Evolutionary conservation across 208 protist species (phyloP).

Genomic region (Strigomonas oncopelti): DNA sequence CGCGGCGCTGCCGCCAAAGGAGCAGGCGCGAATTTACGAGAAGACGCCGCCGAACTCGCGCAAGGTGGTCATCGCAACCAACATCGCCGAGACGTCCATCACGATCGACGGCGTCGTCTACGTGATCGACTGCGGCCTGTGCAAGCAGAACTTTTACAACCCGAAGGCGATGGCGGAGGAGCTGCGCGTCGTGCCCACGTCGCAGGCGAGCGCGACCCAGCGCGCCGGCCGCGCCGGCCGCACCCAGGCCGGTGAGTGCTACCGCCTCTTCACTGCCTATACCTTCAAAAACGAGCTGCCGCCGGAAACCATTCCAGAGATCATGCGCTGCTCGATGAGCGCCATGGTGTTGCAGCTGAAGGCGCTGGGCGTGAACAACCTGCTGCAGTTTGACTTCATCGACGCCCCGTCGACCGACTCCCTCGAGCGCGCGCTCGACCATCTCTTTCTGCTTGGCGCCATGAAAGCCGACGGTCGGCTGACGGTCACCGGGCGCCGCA

Average conservation of each 20-base stretch:
- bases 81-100: slow-evolving; percentile 99
- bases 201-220: slow-evolving; percentile 95
- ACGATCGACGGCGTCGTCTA: slow-evolving; percentile 99
- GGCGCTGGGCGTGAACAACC: slow-evolving; percentile 96
- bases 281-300: slow-evolving; percentile 95
- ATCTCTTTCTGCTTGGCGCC: slow-evolving; percentile 98
- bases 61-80: slow-evolving; percentile 98
- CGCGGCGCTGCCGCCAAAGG: slow-evolving; percentile 95
- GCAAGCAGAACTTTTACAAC: slow-evolving; percentile 98
- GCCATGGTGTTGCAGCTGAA: slow-evolving; percentile 96
- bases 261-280: slow-evolving; percentile 93
- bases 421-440: slow-evolving; percentile 94
- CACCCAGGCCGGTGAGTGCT: slow-evolving; percentile 94
- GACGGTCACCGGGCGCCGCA: slow-evolving; percentile 94
- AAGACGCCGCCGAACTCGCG: slow-evolving; percentile 76
- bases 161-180: slow-evolving; percentile 95
- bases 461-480: slow-evolving; percentile 97
- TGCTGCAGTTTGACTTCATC: slow-evolving; percentile 97
- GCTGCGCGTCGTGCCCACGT: slow-evolving; percentile 94
- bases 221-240: slow-evolving; percentile 93
- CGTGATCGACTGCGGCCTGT: slow-evolving; percentile 98
- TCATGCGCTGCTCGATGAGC: slow-evolving; percentile 95
- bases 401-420: slow-evolving; percentile 96
- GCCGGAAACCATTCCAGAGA: slow-evolving; percentile 92
- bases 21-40: slow-evolving; percentile 98